Base-by-base conservation (phyloP, 495 filamentous ascomycete genomes). In the Mycothermus thermophilus region DNA sequence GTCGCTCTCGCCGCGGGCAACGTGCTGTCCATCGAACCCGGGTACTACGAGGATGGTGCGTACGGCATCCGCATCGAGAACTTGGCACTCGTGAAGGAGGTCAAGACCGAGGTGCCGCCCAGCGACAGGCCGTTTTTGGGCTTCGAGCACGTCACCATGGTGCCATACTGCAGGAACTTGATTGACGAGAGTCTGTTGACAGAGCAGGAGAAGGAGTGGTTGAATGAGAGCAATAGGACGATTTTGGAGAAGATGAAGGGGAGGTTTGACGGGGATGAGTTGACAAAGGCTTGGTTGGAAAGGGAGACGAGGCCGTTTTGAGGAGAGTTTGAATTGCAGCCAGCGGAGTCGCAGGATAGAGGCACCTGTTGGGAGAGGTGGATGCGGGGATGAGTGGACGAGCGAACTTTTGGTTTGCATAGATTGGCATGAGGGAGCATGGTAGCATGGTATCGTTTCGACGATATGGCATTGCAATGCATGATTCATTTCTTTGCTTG, bases 31-130 rank as follows among this genome's bases (percentile, higher is more conserved):
- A 79, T 93, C 51, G 87, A 99, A 54, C 92, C 90, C 10, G 92
- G 92, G 20, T 99, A 86, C 62, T 99, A 99, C 59, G 92, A 96
- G 59, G 92, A 99, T 48, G 92, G 86, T 29, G 77, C 77, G 8
- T 99, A 92, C 50, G 92, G 92, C n/a, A 93, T 99, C 48, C 81
- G 92, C 20, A 96, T 95, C 48, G 92, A 99, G 61, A 96, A 83
- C 69, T 65, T 99, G 38, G 72, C 93, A 41, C 83, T 94, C 72
- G 82, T 83, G 12, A 78, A 75, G 43, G 85, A 95, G 50, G 79
- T 78, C 11, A 62, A 93, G 51, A 93, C 88, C 5, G 76, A 80
- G 37, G 67, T 93, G 58, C 72, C 71, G 23, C 95, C 95, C 49
- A 90, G 88, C 5, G 88, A 93, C 34, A 90, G 88, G 60, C 81